Evolutionary conservation across 1,284 basidiomycete genomes (phyloP), one percentile per base, ranked within the genome.

Genomic region (Rhodotorula sp.): DNA sequence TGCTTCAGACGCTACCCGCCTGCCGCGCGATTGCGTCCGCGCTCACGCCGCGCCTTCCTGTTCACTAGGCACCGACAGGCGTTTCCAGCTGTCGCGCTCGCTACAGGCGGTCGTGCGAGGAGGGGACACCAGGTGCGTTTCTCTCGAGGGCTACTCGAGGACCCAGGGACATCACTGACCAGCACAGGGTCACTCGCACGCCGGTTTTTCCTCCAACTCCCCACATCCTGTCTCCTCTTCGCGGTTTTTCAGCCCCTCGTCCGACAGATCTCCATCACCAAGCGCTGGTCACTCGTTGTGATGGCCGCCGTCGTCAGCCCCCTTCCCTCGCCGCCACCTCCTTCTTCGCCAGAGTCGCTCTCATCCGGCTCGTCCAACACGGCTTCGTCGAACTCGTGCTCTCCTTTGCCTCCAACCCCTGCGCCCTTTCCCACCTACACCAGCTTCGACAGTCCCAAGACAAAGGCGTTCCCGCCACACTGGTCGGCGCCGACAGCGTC

Each of bases 281-380:
- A 26, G 24, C 4, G n/a, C 11, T 51, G 28, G 22, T 26, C 50
- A 26, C 24, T 51, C n/a, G 10, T 10, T 51, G 47, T 50, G n/a
- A 68, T 68, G 66, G 51, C 60, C 30, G 24, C 60, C 11, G 20
- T 62, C 60, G 64, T 55, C 34, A 34, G 54, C 22, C 65, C 54
- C 22, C 44, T 54, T 10, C 69, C 70, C 6, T 69, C 67, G 0
- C 67, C 70, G 18, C 64, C 67, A 1, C 40, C 65, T 7, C 55
- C 61, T 16, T 58, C 53, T 0, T 69, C 67, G 9, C 71, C 71
- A 5, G 67, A 62, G 26, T 67, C 67, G 7, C 65, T 69, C 59
- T 69, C 65, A 18, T 70, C 68, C n/a, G 58, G 61, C 4, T 66
- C 64, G 11, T 68, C 63, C 40, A 28, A 59, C 51, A 30, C 69